Conservation (phyloP, 2,329 filamentous ascomycete genomes). For the Epicoccum nigrum region DNA sequence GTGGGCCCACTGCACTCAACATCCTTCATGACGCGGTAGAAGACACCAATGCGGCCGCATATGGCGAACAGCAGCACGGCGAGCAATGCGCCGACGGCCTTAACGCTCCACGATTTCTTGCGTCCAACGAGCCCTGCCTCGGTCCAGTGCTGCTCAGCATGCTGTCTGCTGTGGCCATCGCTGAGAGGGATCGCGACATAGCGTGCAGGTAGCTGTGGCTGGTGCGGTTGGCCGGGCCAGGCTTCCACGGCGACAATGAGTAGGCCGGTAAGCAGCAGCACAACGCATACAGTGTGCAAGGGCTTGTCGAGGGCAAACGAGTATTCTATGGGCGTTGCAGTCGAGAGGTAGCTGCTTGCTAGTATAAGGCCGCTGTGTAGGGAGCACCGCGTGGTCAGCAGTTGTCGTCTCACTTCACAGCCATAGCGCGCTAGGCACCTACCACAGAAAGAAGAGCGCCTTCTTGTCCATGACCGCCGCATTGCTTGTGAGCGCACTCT, state of each 20-base stretch:
- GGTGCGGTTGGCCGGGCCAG: conserved; percentile 24
- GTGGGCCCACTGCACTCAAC: conserved; percentile 42
- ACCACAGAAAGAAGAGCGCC: conserved; percentile 45
- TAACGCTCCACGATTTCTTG: conserved; percentile 24
- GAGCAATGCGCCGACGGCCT: conserved; percentile 33
- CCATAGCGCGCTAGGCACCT: conserved; percentile 14
- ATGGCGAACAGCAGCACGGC: conserved; percentile 38
- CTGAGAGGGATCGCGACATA: conserved; percentile 42
- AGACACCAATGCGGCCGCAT: conserved; percentile 39
- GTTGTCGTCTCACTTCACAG: conserved; percentile 1
- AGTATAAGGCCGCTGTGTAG: conserved; percentile 42
- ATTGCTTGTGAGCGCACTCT: conserved; percentile 32
- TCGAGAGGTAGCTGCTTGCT: conserved; percentile 42
- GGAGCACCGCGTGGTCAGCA: conserved; percentile 24
- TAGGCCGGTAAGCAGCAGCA: conserved; percentile 42
- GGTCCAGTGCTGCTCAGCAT: conserved; percentile 36
- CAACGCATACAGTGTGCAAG: conserved; percentile 40
- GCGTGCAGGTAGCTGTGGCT: conserved; percentile 27
- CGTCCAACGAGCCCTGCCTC: conserved; percentile 27
- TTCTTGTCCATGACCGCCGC: conserved; percentile 44
- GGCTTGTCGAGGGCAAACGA: conserved; percentile 48
- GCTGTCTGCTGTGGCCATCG: conserved; percentile 28
- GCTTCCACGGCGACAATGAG: conserved; percentile 38
- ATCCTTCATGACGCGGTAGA: conserved; percentile 36
- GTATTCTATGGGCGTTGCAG: conserved; percentile 35